Conservation (phyloP, 1,284 basidiomycete genomes). For the Polyporus tsugae region DNA sequence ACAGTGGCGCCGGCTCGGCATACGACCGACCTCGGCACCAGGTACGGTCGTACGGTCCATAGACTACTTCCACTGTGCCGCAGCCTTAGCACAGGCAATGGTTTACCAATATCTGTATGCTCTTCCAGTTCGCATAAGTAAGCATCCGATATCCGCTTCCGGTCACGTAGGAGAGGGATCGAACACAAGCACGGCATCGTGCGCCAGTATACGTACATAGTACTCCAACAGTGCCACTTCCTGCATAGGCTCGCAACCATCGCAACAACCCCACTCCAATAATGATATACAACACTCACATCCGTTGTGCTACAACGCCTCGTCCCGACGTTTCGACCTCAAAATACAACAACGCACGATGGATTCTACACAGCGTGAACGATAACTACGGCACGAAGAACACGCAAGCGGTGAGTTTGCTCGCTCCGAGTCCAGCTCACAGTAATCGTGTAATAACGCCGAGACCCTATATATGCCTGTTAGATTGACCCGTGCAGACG, state of each 20-base stretch:
- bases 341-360: constrained; percentile 12
- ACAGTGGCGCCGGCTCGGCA: not conserved
- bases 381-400: not conserved
- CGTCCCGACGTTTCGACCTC: constrained; percentile 13
- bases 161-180: constrained; percentile 5
- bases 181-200: constrained; percentile 1
- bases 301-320: constrained; percentile 14
- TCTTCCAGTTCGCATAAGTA: not conserved
- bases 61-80: not conserved
- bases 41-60: not conserved
- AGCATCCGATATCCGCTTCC: constrained; percentile 2
- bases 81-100: not conserved
- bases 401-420: not conserved
- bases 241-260: not conserved
- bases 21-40: not conserved
- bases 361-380: not conserved
- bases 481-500: constrained; percentile 3
- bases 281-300: not conserved
- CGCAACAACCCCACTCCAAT: not conserved
- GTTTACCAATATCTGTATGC: not conserved
- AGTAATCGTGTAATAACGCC: constrained; percentile 48
- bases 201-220: not conserved
- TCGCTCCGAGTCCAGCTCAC: constrained; percentile 26
- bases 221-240: not conserved
- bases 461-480: constrained; percentile 40